Conservation (phyloP, 2,329 filamentous ascomycete species). For the Lizonia empirigonia region DNA sequence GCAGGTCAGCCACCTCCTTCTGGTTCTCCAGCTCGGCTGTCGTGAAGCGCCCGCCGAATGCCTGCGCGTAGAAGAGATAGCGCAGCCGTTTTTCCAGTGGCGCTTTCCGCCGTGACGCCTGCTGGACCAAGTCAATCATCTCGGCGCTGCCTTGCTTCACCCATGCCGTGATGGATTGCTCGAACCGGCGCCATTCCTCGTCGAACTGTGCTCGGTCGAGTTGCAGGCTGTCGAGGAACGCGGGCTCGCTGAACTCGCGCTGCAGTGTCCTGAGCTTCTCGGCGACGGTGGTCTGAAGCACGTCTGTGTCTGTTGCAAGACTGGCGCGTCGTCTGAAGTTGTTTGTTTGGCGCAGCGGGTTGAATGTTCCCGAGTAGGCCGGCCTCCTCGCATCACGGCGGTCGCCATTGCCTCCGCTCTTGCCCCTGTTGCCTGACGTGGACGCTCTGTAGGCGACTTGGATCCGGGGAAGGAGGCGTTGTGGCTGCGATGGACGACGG, state of each 20-base stretch:
- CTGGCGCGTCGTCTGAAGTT: background rate
- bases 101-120: slow-evolving; percentile 19
- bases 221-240: slow-evolving; percentile 35
- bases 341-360: background rate
- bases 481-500: slow-evolving; percentile 21
- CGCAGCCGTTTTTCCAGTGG: slow-evolving; percentile 62
- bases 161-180: slow-evolving; percentile 28
- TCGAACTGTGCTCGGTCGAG: slow-evolving; percentile 33
- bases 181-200: slow-evolving; percentile 36
- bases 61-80: slow-evolving; percentile 65
- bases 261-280: slow-evolving; percentile 21
- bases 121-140: slow-evolving; percentile 18
- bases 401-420: background rate
- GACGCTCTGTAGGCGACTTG: slow-evolving; percentile 27
- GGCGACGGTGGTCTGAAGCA: slow-evolving; percentile 15
- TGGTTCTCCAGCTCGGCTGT: slow-evolving; percentile 46
- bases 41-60: slow-evolving; percentile 43
- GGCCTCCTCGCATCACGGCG: background rate
- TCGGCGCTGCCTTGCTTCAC: slow-evolving; percentile 29
- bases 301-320: background rate
- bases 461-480: slow-evolving; percentile 37
- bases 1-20: slow-evolving; percentile 71
- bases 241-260: slow-evolving; percentile 22
- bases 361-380: background rate
- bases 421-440: background rate